phyloP scores from a whole-genome alignment of 164 flowering plant species.

The Akebia trifoliata region DNA sequence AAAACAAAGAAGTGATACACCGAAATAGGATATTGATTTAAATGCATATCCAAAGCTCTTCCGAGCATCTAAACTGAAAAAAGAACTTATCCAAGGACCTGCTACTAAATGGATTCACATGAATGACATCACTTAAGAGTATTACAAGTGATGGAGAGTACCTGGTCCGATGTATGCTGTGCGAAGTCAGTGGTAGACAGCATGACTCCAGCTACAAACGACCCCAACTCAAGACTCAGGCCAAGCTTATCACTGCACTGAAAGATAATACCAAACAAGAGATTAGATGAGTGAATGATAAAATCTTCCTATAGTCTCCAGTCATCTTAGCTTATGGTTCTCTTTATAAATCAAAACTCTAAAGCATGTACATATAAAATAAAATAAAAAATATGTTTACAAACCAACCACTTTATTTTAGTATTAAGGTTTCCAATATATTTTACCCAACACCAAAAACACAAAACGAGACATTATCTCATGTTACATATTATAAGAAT shows the following conservation, averaged over 20 bases:
- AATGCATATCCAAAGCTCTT: too few species aligned
- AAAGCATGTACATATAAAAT: too few species aligned
- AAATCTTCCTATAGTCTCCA: not conserved
- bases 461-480: too few species aligned
- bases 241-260: conserved; percentile 99
- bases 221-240: conserved; percentile 95
- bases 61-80: too few species aligned
- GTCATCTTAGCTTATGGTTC: not conserved
- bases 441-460: too few species aligned
- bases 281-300: conserved; percentile 13
- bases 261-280: conserved; percentile 18
- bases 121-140: not conserved
- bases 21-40: too few species aligned
- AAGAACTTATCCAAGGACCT: not conserved
- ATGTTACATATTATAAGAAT: too few species aligned
- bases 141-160: conserved; percentile 17
- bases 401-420: too few species aligned
- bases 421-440: too few species aligned
- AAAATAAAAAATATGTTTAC: too few species aligned
- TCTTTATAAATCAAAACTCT: too few species aligned
- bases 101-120: not conserved
- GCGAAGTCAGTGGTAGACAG: conserved; percentile 94
- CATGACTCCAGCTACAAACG: conserved; percentile 98
- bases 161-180: conserved; percentile 92
- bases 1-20: too few species aligned